Base-by-base conservation (phyloP, 164 flowering plant species). In the Houttuynia cordata region DNA sequence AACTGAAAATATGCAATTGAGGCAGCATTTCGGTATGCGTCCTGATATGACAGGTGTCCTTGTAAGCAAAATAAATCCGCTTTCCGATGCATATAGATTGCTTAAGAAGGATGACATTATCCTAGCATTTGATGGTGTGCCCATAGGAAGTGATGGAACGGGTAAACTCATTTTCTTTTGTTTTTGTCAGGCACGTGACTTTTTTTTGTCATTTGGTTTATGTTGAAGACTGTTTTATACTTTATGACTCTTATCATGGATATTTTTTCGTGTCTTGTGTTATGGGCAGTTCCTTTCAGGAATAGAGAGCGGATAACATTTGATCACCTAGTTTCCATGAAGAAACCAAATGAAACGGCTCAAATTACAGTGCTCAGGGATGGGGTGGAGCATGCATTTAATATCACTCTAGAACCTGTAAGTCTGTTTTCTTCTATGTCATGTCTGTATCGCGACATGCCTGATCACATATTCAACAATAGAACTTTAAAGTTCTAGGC, bases 111-210 rank as follows among this genome's bases (percentile, higher is more conserved):
- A 89, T 66, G 98, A 90, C 67, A 75, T 93, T 58, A 65, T 93
- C 65, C 86, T 93, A 59, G 75, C 86, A 61, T 93, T 93, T 77
- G 98, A 90, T 77, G 88, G 82, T 52, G 88, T 89, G 45, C 83
- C 88, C 55, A 82, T 93, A 68, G 98, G 94, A 62, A 89, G 86
- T 83, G 97, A 93, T 76, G 98, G 98, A 71, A 84, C 98, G 70
- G 90, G 98, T 89, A 76, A 41, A 60, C 15, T 0, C 47, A 22
- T 13, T 8, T 49, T 39, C 23, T 20, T 42, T 20, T n/a, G n/a
- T n/a, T 39, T 21, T 25, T 17, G 22, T n/a, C 22, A 24, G 22
- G n/a, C 55, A 20, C 30, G 1, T 47, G 37, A n/a, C n/a, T 24
- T 50, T 50, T n/a, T 18, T 15, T 24, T 42, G 1, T 10, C 55